phyloP scores from a whole-genome alignment of 1,139 yeast genomes.

The Candida pseudoviswanathii region DNA sequence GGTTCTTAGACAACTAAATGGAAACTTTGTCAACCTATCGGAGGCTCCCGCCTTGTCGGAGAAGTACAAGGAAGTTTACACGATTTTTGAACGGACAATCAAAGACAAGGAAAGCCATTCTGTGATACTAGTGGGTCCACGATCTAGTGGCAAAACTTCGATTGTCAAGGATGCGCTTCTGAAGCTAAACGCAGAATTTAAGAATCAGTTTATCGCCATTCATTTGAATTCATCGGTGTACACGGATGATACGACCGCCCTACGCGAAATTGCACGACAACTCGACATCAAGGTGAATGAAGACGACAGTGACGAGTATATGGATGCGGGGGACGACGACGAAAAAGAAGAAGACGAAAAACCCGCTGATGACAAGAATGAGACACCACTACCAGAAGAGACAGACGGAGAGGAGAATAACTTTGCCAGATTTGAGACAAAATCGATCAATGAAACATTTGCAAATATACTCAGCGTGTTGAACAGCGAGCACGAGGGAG shows the following conservation, averaged over 20 bases:
- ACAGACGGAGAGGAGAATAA: constrained; percentile 8
- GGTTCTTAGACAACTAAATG: constrained; percentile 25
- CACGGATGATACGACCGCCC: constrained; percentile 74
- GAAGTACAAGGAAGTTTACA: constrained; percentile 52
- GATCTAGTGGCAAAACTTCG: constrained; percentile 75
- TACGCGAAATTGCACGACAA: constrained; percentile 85
- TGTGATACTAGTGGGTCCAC: constrained; percentile 75
- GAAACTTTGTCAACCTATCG: constrained; percentile 22
- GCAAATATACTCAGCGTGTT: constrained; percentile 38
- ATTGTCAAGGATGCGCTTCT: constrained; percentile 60
- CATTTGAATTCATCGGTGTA: constrained; percentile 72
- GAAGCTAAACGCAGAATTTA: constrained; percentile 40
- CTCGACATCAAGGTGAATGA: constrained; percentile 51
- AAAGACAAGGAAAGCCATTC: constrained; percentile 79
- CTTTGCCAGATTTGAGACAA: constrained; percentile 48
- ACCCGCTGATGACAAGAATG: constrained; percentile 13
- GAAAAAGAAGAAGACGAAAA: constrained; percentile 8
- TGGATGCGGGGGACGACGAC: constrained; percentile 12
- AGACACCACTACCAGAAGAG: constrained; percentile 1
- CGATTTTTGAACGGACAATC: constrained; percentile 66
- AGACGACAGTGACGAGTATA: constrained; percentile 6
- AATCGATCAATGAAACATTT: constrained; percentile 45
- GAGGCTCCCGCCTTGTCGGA: constrained; percentile 25
- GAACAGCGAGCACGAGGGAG: constrained; percentile 22
- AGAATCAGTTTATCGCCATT: constrained; percentile 59